Evolutionary conservation across 169 alveolate species (phyloP).

Genomic region (Besnoitia besnoiti): DNA sequence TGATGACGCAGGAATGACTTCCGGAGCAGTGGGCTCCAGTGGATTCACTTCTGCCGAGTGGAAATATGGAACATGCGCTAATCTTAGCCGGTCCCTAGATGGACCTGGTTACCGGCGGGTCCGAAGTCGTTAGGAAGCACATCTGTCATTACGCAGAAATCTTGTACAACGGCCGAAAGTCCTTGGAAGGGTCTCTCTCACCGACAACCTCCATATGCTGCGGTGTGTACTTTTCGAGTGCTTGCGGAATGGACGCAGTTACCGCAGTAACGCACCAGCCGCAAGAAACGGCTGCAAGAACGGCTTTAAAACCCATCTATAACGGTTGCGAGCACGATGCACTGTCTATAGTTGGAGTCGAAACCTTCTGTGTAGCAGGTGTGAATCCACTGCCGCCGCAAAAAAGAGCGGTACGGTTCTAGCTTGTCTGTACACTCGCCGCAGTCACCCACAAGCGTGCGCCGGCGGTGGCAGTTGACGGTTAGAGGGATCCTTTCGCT

Average conservation of each 20-base stretch:
- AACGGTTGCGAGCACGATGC: background rate
- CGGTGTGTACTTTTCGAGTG: slow-evolving; percentile 36
- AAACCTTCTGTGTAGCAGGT: background rate
- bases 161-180: no score
- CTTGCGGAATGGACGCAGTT: background rate
- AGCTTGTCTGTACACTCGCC: background rate
- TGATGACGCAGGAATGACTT: background rate
- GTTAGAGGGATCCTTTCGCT: no score
- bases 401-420: background rate
- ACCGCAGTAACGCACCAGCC: background rate
- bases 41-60: background rate
- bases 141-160: background rate
- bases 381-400: background rate
- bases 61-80: no score
- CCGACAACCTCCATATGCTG: slow-evolving; percentile 32
- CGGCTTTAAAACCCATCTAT: background rate
- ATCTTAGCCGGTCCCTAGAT: no score
- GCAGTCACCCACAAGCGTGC: no score
- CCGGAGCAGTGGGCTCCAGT: slow-evolving; percentile 4
- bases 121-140: slow-evolving; percentile 34
- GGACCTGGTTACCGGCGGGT: background rate
- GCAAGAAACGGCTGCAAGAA: background rate
- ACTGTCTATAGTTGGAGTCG: background rate
- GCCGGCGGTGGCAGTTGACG: no score
- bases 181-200: background rate